Percentiles rank a stretch among this genome's conserved stretches.
Evolutionary conservation across 768 basidiomycete species (phyloP).

Genomic region (Trametes maxima): DNA sequence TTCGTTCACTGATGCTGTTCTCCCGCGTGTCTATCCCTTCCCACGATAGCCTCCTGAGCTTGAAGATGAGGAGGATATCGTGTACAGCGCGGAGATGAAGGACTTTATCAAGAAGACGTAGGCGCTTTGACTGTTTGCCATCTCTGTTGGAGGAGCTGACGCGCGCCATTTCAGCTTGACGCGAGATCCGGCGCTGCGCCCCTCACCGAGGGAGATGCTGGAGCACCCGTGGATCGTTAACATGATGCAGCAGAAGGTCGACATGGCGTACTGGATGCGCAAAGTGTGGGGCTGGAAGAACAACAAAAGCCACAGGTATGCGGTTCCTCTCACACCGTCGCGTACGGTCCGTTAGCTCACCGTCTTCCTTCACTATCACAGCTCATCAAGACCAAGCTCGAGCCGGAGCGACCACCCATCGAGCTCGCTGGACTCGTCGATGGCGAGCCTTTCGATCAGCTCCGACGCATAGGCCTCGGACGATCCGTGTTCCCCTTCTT

Average conservation of each 20-base stretch:
- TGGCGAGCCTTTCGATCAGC: constrained; percentile 29
- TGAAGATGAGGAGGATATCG: constrained; percentile 66
- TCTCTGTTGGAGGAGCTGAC: constrained; percentile 2
- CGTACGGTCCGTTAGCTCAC: neutral
- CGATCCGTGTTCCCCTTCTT: neutral
- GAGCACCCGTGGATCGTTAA: constrained; percentile 80
- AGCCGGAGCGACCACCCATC: constrained; percentile 33
- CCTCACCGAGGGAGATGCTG: constrained; percentile 82
- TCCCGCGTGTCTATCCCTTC: constrained; percentile 25
- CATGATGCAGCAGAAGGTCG: constrained; percentile 78
- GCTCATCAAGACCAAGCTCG: constrained; percentile 35
- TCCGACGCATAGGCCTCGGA: constrained; percentile 15
- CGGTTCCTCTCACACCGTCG: neutral
- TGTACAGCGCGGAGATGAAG: constrained; percentile 86
- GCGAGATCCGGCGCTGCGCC: constrained; percentile 67
- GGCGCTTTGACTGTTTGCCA: constrained; percentile 1
- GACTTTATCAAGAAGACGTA: constrained; percentile 88
- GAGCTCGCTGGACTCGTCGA: constrained; percentile 27
- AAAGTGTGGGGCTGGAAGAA: constrained; percentile 82
- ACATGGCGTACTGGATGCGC: constrained; percentile 88
- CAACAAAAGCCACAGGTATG: constrained; percentile 34
- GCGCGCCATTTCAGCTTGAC: constrained; percentile 54
- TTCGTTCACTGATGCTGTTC: constrained; percentile 17
- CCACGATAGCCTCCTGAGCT: constrained; percentile 71
- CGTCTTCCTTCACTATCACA: neutral